A percentile compares a stretch with the other conserved stretches of the same genome.
Evolutionary conservation across 73 alveolate species (phyloP).

Genomic region (Paramecium biaurelia): DNA sequence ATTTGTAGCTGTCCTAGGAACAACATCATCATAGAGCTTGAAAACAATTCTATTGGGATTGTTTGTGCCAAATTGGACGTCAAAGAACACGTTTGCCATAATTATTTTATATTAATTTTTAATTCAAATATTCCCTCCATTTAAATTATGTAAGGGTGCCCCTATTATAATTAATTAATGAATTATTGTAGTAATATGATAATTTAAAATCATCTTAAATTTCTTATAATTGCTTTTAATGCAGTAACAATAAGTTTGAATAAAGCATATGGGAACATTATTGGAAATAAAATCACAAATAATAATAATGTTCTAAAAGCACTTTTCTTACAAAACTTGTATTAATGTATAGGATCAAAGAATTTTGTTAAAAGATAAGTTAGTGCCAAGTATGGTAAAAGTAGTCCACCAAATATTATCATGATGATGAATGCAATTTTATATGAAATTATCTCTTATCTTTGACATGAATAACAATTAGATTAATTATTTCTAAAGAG

Average conservation of each 20-base stretch:
- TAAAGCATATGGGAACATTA: background rate
- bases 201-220: background rate
- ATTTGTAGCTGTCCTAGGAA: slow-evolving; percentile 83
- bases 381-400: background rate
- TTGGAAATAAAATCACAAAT: background rate
- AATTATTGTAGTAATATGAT: background rate
- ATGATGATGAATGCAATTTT: background rate
- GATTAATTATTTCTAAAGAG: background rate
- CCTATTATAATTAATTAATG: background rate
- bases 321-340: background rate
- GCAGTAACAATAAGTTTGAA: background rate
- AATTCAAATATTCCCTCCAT: background rate
- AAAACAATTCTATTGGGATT: slow-evolving; percentile 67
- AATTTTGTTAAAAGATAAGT: background rate
- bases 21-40: slow-evolving; percentile 71
- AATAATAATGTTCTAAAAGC: background rate
- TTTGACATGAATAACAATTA: background rate
- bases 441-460: background rate
- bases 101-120: background rate
- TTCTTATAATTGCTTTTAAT: background rate
- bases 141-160: background rate
- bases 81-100: slow-evolving; percentile 67
- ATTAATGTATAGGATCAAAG: background rate
- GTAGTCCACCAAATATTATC: background rate
- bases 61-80: slow-evolving; percentile 66